Percentiles rank a stretch among this genome's conserved stretches.
Conservation (phyloP, 495 filamentous ascomycete species). For the Cenococcum geophilum region DNA sequence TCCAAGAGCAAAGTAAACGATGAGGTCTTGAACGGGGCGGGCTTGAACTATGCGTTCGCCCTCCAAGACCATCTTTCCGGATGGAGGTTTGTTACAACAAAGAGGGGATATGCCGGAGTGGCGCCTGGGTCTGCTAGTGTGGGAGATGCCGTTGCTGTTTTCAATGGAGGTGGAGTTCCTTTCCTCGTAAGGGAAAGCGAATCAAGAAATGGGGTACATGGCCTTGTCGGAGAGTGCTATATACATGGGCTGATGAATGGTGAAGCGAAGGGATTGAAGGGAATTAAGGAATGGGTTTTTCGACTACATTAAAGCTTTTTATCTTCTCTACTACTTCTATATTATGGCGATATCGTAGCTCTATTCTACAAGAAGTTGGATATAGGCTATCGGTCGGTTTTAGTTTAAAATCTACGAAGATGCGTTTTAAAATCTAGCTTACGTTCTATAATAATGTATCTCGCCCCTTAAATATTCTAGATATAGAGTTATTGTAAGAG, state of each 20-base stretch:
- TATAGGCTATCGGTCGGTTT: too few relatives aligned
- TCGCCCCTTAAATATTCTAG: too few relatives aligned
- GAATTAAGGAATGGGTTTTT: not conserved
- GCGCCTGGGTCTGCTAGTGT: not conserved
- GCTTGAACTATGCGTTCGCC: constrained; percentile 1
- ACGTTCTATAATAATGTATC: too few relatives aligned
- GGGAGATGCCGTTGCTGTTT: constrained; percentile 9
- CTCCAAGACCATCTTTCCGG: constrained; percentile 3
- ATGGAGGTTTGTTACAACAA: constrained; percentile 7
- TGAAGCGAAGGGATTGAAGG: not conserved
- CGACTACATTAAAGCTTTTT: not conserved
- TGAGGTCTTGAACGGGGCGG: not conserved
- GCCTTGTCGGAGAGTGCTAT: constrained; percentile 14
- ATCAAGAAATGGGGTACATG: not conserved
- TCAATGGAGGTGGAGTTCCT: constrained; percentile 6
- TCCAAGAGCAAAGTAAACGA: not conserved
- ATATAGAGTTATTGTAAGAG: too few relatives aligned
- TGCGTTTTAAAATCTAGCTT: too few relatives aligned
- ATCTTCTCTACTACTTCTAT: too few relatives aligned
- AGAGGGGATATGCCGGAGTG: constrained; percentile 9
- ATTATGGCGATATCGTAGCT: too few relatives aligned
- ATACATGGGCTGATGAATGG: constrained; percentile 9
- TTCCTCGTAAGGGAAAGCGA: constrained; percentile 1
- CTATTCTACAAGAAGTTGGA: too few relatives aligned
- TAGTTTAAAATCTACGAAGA: too few relatives aligned